Base-by-base conservation (phyloP, 2,329 filamentous ascomycete species). In the Biscogniauxia mediterranea region DNA sequence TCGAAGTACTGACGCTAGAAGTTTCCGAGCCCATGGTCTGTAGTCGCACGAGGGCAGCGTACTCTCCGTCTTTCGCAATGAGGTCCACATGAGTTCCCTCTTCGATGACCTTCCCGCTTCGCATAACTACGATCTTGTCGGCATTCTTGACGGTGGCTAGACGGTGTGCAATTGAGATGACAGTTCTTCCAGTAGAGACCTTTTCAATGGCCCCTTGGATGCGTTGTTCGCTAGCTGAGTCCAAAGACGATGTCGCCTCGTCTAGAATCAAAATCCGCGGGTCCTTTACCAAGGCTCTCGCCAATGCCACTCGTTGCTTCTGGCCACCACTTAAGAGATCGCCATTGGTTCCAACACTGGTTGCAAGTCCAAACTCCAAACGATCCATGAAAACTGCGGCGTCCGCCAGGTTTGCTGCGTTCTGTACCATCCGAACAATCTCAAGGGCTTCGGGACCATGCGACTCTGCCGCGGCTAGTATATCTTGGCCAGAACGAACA, bases 121-220 rank as follows among this genome's bases (percentile, higher is more conserved):
- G 78, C 65, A 91, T 76, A 1, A 91, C 87, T 3, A 90, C 77
- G 54, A 91, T 90, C 58, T 85, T 83, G 63, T 90, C 84, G 0
- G 88, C 88, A 57, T 84, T 80, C 65, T 81, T 83, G 59, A 88
- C 83, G 0, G 85, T 88, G 0, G 82, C 82, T 2, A 89, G 75
- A 0, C 85, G 77, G 72, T 88, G 85, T 0, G 88, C 88, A 59
- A 91, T 89, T 9, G 86, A 81, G 59, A 91, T 84, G 0, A 87
- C 88, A 0, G 88, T 91, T n/a, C 86, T 69, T 1, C 71, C 73
- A 1, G 50, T 53, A 5, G 71, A 61, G 64, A 77, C 64, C 68
- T 69, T 56, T 66, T 77, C 72, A n/a, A 79, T 71, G 1, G 70
- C 72, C 2, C 57, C 55, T 64, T 81, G 78, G 21, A 83, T 80